A percentile compares a stretch with the other conserved stretches of the same genome.
Evolutionary conservation across 164 flowering plant species (phyloP).

Genomic region (Aristolochia californica): DNA sequence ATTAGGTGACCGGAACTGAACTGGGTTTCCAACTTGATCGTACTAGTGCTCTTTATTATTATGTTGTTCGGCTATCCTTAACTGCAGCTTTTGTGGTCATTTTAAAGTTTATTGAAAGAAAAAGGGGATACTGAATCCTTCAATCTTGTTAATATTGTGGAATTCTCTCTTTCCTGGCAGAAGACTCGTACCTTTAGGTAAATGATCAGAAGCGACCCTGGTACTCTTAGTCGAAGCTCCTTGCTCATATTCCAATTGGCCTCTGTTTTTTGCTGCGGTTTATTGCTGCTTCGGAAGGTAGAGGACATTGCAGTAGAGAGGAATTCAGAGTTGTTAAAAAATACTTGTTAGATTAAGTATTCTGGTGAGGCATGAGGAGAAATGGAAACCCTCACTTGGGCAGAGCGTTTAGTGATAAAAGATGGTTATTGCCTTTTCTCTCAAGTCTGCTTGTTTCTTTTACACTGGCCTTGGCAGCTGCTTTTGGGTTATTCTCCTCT

Average conservation of each 20-base stretch:
- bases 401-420: conserved; percentile 58
- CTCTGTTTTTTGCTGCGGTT: not conserved
- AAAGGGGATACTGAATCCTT: too few relatives aligned
- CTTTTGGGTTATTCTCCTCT: conserved; percentile 37
- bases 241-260: conserved; percentile 15
- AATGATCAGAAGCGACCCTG: conserved; percentile 9
- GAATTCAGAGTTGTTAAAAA: not conserved
- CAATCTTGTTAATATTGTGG: too few relatives aligned
- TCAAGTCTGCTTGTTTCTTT: conserved; percentile 57
- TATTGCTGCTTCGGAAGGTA: not conserved
- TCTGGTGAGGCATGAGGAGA: conserved; percentile 41
- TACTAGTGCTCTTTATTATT: too few relatives aligned
- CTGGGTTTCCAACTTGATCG: too few relatives aligned
- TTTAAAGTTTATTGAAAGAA: too few relatives aligned
- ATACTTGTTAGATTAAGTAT: not conserved
- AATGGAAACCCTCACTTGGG: conserved; percentile 41
- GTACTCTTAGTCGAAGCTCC: conserved; percentile 1
- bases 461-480: conserved; percentile 34
- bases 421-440: conserved; percentile 70
- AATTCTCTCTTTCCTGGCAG: too few relatives aligned
- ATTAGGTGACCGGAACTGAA: too few relatives aligned
- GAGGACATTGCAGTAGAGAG: not conserved
- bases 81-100: too few relatives aligned
- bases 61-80: too few relatives aligned
- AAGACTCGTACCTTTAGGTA: conserved; percentile 6